Percentiles rank a stretch among this genome's conserved stretches.
Conservation (phyloP, 1,139 yeast species). For the Yamadazyma friedrichii region DNA sequence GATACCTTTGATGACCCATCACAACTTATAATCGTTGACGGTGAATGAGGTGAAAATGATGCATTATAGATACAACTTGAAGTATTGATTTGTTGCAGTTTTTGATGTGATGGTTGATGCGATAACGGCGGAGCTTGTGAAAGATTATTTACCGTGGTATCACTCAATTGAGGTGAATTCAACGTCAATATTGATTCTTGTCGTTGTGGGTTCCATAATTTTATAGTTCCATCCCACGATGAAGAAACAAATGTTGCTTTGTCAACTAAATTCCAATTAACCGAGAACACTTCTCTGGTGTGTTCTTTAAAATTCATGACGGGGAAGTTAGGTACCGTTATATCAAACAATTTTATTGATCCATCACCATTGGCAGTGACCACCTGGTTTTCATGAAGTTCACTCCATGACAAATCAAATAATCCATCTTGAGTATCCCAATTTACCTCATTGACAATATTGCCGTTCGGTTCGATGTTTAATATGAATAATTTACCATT, state of each 20-base stretch:
- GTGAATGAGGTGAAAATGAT: constrained; percentile 81
- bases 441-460: constrained; percentile 49
- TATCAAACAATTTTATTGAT: constrained; percentile 76
- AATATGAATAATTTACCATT: constrained; percentile 79
- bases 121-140: constrained; percentile 22
- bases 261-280: constrained; percentile 84
- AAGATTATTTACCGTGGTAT: neutral
- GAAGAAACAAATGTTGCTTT: constrained; percentile 70
- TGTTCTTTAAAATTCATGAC: constrained; percentile 79
- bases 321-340: constrained; percentile 65
- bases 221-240: constrained; percentile 91
- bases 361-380: constrained; percentile 91
- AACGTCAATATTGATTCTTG: constrained; percentile 61
- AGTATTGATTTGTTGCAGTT: constrained; percentile 24
- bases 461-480: constrained; percentile 66
- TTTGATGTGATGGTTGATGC: constrained; percentile 25
- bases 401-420: constrained; percentile 89
- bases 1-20: constrained; percentile 79
- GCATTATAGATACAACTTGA: constrained; percentile 73
- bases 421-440: constrained; percentile 95
- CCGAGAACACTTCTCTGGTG: constrained; percentile 78
- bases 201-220: constrained; percentile 67
- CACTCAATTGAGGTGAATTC: constrained; percentile 8
- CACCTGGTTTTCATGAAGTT: constrained; percentile 82
- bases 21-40: constrained; percentile 67